Evolutionary conservation across 345 rosid genomes (phyloP).

Genomic region (Melaleuca alternifolia): DNA sequence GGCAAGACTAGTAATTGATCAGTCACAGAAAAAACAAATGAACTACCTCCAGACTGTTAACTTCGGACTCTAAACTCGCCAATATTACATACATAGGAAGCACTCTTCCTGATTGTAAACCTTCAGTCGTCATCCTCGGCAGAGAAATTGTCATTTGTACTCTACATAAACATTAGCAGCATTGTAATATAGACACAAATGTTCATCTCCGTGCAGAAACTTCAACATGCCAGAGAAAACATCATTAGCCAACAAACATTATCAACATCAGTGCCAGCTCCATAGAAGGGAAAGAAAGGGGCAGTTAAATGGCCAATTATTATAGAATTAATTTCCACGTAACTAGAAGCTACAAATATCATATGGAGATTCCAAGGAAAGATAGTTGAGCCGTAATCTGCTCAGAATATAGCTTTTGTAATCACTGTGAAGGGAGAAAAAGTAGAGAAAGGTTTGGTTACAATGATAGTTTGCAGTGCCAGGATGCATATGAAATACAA

Average conservation of each 20-base stretch:
- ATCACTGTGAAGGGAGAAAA: background rate
- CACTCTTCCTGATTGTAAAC: conserved; percentile 32
- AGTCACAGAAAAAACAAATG: background rate
- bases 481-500: background rate
- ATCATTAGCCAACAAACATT: background rate
- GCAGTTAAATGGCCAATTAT: background rate
- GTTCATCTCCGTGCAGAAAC: background rate
- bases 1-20: background rate
- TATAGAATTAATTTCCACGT: background rate
- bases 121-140: conserved; percentile 39
- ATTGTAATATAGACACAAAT: background rate
- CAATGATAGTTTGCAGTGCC: background rate
- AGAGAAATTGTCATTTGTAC: conserved; percentile 66
- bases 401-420: background rate
- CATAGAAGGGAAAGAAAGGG: background rate
- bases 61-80: conserved; percentile 65
- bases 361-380: background rate
- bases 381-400: background rate
- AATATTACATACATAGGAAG: conserved; percentile 75
- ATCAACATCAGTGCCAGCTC: background rate
- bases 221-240: background rate
- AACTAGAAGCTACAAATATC: background rate
- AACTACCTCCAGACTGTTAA: conserved; percentile 52
- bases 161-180: conserved; percentile 27
- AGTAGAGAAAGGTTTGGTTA: background rate